Evolutionary conservation across 164 flowering plant species (phyloP).

Genomic region (Warburgia ugandensis): DNA sequence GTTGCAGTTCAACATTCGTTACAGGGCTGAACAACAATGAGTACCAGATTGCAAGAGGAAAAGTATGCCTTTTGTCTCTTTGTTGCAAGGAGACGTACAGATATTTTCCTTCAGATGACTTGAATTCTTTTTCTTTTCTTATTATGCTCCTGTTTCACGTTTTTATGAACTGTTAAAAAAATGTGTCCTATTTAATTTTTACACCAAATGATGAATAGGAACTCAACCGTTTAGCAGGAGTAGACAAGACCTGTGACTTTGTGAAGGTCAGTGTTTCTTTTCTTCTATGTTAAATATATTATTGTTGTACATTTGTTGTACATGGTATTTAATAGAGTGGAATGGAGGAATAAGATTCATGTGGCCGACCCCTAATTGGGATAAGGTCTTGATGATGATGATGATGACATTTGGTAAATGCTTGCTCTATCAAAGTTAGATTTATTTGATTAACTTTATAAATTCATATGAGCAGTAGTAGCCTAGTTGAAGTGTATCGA

Average conservation of each 20-base stretch:
- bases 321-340: not conserved
- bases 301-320: not conserved
- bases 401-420: no score
- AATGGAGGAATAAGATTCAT: no score
- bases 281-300: not conserved
- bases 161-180: not conserved
- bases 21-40: constrained; percentile 97
- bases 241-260: constrained; percentile 80
- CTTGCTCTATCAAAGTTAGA: not conserved
- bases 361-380: no score
- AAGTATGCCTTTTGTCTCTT: constrained; percentile 35
- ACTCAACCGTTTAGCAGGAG: constrained; percentile 69
- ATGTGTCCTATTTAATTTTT: no score
- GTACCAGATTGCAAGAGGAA: constrained; percentile 92
- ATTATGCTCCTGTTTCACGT: not conserved
- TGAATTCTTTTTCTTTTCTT: not conserved
- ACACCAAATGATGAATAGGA: no score
- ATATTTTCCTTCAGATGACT: no score
- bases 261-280: constrained; percentile 57
- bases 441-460: no score
- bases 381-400: no score
- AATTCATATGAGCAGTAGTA: no score
- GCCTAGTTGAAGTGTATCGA: no score
- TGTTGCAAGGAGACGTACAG: no score
- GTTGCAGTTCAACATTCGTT: constrained; percentile 73